These are phyloP conservation scores for Helichrysum umbraculigerum DNA, from an alignment of 129 eudicot species.

Conservation along the genomic window DNA sequence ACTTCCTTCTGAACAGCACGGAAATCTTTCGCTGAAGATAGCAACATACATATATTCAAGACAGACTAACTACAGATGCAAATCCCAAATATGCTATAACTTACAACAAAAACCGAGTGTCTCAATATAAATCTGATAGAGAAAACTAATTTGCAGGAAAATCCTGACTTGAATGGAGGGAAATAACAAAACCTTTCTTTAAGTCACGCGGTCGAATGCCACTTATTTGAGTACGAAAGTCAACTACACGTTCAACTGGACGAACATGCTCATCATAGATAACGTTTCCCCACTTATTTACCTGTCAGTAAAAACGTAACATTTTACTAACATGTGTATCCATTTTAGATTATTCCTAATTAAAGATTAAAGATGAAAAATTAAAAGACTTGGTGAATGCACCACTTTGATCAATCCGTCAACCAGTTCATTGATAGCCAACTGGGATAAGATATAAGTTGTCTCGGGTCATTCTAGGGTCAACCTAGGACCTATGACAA, in stretches of 20 bases:
- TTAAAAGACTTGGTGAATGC: not conserved
- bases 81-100: not conserved
- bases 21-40: constrained; percentile 80
- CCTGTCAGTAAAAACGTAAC: constrained; percentile 48
- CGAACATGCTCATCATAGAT: constrained; percentile 92
- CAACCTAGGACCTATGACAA: constrained; percentile 21
- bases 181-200: constrained; percentile 54
- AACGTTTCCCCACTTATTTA: constrained; percentile 88
- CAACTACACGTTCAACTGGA: constrained; percentile 91
- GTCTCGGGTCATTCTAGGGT: not conserved
- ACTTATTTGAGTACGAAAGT: constrained; percentile 92
- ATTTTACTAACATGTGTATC: constrained; percentile 5
- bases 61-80: constrained; percentile 7
- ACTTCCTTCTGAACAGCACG: constrained; percentile 82
- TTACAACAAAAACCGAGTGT: not conserved
- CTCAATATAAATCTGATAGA: not conserved
- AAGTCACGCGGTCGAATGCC: constrained; percentile 90
- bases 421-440: not conserved
- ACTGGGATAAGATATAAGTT: not conserved
- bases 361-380: not conserved
- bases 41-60: constrained; percentile 19
- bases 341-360: not conserved
- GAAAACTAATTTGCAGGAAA: constrained; percentile 11
- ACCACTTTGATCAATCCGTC: not conserved
- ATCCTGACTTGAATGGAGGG: not conserved